Base-by-base conservation (phyloP, 768 basidiomycete genomes). In the Sarcomyxa edulis region DNA sequence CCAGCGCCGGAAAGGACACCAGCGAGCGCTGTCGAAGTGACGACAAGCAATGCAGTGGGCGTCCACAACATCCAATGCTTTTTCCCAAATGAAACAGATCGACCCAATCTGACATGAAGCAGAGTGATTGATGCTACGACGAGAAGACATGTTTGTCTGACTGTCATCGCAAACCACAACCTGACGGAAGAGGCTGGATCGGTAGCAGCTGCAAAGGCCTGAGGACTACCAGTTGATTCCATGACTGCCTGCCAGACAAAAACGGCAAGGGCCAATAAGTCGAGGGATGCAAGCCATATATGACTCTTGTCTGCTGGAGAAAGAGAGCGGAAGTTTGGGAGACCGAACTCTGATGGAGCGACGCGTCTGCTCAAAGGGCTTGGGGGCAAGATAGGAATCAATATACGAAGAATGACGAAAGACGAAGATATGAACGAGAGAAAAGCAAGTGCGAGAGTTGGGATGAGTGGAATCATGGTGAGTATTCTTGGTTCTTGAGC, bases 21-120 rank as follows among this genome's bases (percentile, higher is more conserved):
- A 0, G 78, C 75, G 19, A 80, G 56, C 12, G 69, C 65, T 8
- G 81, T 84, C 4, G 83, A 81, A 0, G 72, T 68, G 18, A 67
- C 45, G 20, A 68, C 63, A 7, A 86, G 59, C 37, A 83, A 45
- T 8, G 77, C 39, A 3, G 74, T 75, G 2, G 85, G 85, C 7
- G 66, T 71, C 81, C 80, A 85, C 23, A 88, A 53, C 69, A 83
- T 76, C 79, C 81, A 84, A 45, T 87, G 82, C 35, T 62, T 77
- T n/a, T 52, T 45, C 10, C 85, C 84, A 46, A 84, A 84, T 7
- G 79, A 73, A 8, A 85, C 73, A 0, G 85, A 73, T 35, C 73
- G 76, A 12, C 77, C 83, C 67, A 81, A 65, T 10, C 84, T 76
- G 44, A 87, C 74, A 42, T 87, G 79, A 19, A 84, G 62, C 25